phyloP scores from a whole-genome alignment of 2,329 filamentous ascomycete species.

The Penicillium sp. region DNA sequence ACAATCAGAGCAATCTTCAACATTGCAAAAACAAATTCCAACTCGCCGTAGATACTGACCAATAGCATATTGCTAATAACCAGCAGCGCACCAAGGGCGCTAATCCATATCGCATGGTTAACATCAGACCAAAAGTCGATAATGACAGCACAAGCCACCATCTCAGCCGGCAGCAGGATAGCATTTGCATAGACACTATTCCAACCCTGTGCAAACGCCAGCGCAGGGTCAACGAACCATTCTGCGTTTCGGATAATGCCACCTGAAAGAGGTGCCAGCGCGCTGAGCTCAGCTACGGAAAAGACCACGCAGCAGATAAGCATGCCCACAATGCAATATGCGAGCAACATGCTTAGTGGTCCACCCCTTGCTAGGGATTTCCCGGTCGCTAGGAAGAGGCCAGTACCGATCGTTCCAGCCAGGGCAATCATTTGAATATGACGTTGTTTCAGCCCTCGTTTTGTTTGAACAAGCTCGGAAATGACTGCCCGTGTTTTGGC shows the following conservation, averaged over 20 bases:
- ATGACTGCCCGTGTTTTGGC: neutral
- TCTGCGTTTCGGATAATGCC: conserved; percentile 3
- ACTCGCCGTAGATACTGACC: conserved; percentile 46
- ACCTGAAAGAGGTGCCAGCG: conserved; percentile 2
- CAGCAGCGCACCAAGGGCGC: neutral
- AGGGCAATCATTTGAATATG: conserved; percentile 38
- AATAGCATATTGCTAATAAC: neutral
- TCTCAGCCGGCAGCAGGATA: conserved; percentile 1
- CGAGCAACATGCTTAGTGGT: conserved; percentile 32
- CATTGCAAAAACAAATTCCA: conserved; percentile 54
- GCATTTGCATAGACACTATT: conserved; percentile 6
- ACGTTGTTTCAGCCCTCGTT: conserved; percentile 27
- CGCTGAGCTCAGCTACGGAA: conserved; percentile 8
- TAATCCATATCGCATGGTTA: conserved; percentile 2
- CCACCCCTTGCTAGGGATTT: conserved; percentile 30
- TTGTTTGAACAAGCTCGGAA: conserved; percentile 7
- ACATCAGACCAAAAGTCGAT: conserved; percentile 6
- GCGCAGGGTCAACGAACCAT: conserved; percentile 5
- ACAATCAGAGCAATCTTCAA: conserved; percentile 61
- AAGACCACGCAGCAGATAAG: conserved; percentile 34
- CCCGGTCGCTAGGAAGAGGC: conserved; percentile 35
- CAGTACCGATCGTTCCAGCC: conserved; percentile 37
- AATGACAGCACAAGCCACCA: conserved; percentile 6
- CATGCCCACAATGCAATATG: conserved; percentile 38
- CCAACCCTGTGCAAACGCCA: conserved; percentile 3